Evolutionary conservation across 768 basidiomycete genomes (phyloP).

Genomic region (Asterophora lycoperdoides): DNA sequence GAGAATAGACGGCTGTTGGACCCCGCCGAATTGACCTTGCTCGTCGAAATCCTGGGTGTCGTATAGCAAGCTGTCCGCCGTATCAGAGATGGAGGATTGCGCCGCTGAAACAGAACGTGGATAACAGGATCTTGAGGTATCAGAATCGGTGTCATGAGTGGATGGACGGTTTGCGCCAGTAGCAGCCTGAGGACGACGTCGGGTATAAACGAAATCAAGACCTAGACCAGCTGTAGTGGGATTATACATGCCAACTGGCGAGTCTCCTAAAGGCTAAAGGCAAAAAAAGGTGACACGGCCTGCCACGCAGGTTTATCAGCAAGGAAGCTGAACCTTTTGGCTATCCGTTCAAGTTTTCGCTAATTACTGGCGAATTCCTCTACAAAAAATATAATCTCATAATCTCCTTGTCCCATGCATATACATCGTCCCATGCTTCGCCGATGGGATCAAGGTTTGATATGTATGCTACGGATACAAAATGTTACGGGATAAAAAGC

Average conservation of each 20-base stretch:
- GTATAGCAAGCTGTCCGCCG: slow-evolving; percentile 2
- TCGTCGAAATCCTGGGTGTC: slow-evolving; percentile 20
- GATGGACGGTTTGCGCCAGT: too few species aligned
- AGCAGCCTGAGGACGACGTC: background rate
- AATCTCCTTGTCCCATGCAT: too few species aligned
- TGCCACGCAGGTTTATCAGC: too few species aligned
- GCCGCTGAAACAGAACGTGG: background rate
- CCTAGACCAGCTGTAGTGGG: background rate
- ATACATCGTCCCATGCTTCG: too few species aligned
- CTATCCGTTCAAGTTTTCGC: too few species aligned
- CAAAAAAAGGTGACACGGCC: too few species aligned
- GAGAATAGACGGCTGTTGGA: slow-evolving; percentile 21
- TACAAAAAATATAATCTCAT: too few species aligned
- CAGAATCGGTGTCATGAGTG: too few species aligned
- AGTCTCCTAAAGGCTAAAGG: too few species aligned
- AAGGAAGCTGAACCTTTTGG: too few species aligned
- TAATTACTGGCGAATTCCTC: too few species aligned
- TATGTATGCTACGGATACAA: background rate
- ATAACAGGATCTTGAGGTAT: background rate
- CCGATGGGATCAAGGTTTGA: too few species aligned
- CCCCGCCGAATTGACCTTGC: slow-evolving; percentile 18
- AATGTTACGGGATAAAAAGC: background rate
- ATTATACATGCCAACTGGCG: background rate
- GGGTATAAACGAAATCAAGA: background rate
- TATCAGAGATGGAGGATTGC: background rate